Conservation (phyloP, 148 eudicot species). For the Fallopia convolvulus region DNA sequence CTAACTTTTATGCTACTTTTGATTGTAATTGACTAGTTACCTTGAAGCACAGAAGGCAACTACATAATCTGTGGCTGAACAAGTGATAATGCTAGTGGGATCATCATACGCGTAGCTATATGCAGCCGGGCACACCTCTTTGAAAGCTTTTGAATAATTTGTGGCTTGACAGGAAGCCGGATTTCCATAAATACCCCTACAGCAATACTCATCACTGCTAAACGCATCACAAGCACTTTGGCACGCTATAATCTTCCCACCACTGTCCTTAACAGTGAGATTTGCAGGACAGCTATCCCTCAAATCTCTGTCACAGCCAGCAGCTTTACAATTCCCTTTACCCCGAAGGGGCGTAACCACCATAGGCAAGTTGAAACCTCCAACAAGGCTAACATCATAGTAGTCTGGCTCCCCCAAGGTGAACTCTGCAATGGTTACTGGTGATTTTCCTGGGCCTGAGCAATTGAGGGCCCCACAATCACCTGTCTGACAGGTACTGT, state of each 20-base stretch:
- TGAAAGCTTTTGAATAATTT: constrained; percentile 55
- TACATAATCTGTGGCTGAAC: constrained; percentile 51
- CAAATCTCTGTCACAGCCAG: constrained; percentile 56
- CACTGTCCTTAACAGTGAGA: constrained; percentile 28
- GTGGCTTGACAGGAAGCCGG: constrained; percentile 53
- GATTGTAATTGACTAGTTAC: constrained; percentile 17
- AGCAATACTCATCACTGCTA: constrained; percentile 72
- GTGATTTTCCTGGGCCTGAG: constrained; percentile 37
- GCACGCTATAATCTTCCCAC: constrained; percentile 55
- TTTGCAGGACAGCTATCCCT: constrained; percentile 54
- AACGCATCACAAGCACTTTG: constrained; percentile 85
- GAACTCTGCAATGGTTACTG: constrained; percentile 66
- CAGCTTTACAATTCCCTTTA: constrained; percentile 54
- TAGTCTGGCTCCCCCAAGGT: constrained; percentile 50
- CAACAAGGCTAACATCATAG: constrained; percentile 91
- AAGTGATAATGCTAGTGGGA: constrained; percentile 70
- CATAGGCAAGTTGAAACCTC: constrained; percentile 73
- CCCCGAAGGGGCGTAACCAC: constrained; percentile 49
- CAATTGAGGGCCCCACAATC: constrained; percentile 51
- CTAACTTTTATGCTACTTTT: not conserved
- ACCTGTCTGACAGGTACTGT: constrained; percentile 42
- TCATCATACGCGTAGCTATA: constrained; percentile 91
- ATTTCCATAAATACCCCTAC: constrained; percentile 54
- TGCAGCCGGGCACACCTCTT: constrained; percentile 68
- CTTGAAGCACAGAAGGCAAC: constrained; percentile 70